phyloP scores from a whole-genome alignment of 495 filamentous ascomycete genomes.

The Aspergillus wentii region DNA sequence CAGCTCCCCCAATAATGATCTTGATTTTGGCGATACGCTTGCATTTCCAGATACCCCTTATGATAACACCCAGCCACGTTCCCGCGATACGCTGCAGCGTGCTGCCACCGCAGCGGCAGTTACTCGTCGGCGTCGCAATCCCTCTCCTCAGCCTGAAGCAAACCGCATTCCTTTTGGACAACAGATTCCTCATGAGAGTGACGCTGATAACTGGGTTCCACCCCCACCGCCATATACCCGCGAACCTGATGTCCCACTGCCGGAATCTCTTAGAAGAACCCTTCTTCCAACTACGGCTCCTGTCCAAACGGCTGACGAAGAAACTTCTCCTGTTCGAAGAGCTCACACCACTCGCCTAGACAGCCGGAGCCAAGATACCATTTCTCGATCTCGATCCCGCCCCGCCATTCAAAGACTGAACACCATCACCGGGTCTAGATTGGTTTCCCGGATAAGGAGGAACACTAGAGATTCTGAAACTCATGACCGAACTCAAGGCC shows the following conservation, averaged over 20 bases:
- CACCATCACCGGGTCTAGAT: slow-evolving; percentile 19
- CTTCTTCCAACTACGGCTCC: slow-evolving; percentile 24
- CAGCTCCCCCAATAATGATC: slow-evolving; percentile 11
- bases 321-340: slow-evolving; percentile 12
- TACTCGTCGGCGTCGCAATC: slow-evolving; percentile 59
- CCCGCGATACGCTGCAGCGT: slow-evolving; percentile 66
- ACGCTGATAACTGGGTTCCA: slow-evolving; percentile 90
- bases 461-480: slow-evolving; percentile 13
- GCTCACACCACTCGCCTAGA: slow-evolving; percentile 21
- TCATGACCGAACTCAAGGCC: slow-evolving; percentile 8
- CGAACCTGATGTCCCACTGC: slow-evolving; percentile 57
- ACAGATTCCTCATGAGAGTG: slow-evolving; percentile 76
- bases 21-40: slow-evolving; percentile 13
- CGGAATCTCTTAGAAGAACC: slow-evolving; percentile 43
- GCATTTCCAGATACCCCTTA: slow-evolving; percentile 52
- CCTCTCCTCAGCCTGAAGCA: slow-evolving; percentile 22
- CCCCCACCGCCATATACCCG: slow-evolving; percentile 84
- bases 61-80: slow-evolving; percentile 72
- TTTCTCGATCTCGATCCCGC: slow-evolving; percentile 12
- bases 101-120: slow-evolving; percentile 73
- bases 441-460: slow-evolving; percentile 16
- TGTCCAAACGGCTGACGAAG: slow-evolving; percentile 5
- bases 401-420: slow-evolving; percentile 29
- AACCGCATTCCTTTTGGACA: slow-evolving; percentile 20
- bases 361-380: slow-evolving; percentile 7